Base-by-base conservation (phyloP, 176 grass and related monocot genomes). In the Musa troglodytarum region DNA sequence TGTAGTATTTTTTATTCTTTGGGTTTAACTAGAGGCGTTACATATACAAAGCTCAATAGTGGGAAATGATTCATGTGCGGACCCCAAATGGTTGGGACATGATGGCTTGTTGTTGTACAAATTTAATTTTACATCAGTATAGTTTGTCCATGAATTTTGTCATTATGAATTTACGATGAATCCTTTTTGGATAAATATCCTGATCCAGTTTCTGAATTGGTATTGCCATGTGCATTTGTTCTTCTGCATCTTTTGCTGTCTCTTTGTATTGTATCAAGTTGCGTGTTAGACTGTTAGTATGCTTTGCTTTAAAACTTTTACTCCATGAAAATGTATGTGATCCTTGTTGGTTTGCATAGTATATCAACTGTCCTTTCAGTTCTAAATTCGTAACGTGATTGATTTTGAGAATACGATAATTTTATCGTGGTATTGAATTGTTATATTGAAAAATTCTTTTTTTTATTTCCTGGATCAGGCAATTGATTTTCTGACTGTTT, bases 401-500 rank as follows among this genome's bases (percentile, higher is more conserved):
- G 15, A 61, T 61, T n/a, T 61, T 61, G 57, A 19, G n/a, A 61
- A 61, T 61, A 61, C 16, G 1, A 61, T 20, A 8, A 20, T 17
- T n/a, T 8, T 4, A 57, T 57, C 58, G 65, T 49, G 72, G 53
- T 49, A 28, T 52, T 76, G 71, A 81, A 3, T 72, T 21, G 34
- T 81, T 85, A 68, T 67, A 15, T 2, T 26, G 23, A 67, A 22
- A 22, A 22, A 23, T 62, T 59, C 65, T 17, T 83, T 64, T 59
- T 58, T 53, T 68, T 26, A 49, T 9, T 74, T 77, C 71, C 7
- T 73, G 65, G 81, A 77, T 49, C 83, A 99, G 95, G 95, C 84
- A 8, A 79, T 92, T 59, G 88, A 91, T 78, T 90, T 93, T 68
- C 69, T 99, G 71, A 75, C 88, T 75, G 80, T 94, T 85, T 82